Conservation (phyloP, 345 rosid species). For the Gossypium stocksii region DNA sequence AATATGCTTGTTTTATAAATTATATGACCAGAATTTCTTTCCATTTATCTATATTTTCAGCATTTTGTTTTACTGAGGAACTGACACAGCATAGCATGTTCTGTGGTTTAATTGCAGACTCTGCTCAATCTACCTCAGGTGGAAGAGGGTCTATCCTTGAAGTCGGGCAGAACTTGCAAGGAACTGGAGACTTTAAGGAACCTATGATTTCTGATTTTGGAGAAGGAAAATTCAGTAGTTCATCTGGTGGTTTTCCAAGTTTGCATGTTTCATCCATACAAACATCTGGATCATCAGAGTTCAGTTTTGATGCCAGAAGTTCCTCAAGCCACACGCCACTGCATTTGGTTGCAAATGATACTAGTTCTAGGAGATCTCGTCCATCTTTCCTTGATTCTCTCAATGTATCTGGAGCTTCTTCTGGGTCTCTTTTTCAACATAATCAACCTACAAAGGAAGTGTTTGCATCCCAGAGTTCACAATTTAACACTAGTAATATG, state of each 20-base stretch:
- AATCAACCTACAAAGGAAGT: slow-evolving; percentile 32
- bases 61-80: slow-evolving; percentile 12
- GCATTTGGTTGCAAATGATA: slow-evolving; percentile 42
- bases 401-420: slow-evolving; percentile 50
- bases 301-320: slow-evolving; percentile 37
- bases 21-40: not conserved
- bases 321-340: slow-evolving; percentile 31
- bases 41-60: slow-evolving; percentile 12
- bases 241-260: slow-evolving; percentile 34
- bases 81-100: slow-evolving; percentile 18
- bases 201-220: slow-evolving; percentile 24
- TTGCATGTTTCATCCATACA: slow-evolving; percentile 29
- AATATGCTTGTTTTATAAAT: not conserved
- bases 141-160: slow-evolving; percentile 37
- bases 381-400: slow-evolving; percentile 93
- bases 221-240: slow-evolving; percentile 41
- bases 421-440: slow-evolving; percentile 38
- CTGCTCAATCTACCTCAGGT: slow-evolving; percentile 31
- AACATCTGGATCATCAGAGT: slow-evolving; percentile 43
- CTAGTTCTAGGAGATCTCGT: slow-evolving; percentile 57
- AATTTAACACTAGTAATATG: slow-evolving; percentile 32
- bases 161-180: slow-evolving; percentile 28
- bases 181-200: slow-evolving; percentile 25
- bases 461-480: slow-evolving; percentile 30
- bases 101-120: slow-evolving; percentile 34